Percentiles rank a stretch among this genome's conserved stretches.
phyloP scores from a whole-genome alignment of 1,284 basidiomycete species.

The Cutaneotrichosporon daszewskae region DNA sequence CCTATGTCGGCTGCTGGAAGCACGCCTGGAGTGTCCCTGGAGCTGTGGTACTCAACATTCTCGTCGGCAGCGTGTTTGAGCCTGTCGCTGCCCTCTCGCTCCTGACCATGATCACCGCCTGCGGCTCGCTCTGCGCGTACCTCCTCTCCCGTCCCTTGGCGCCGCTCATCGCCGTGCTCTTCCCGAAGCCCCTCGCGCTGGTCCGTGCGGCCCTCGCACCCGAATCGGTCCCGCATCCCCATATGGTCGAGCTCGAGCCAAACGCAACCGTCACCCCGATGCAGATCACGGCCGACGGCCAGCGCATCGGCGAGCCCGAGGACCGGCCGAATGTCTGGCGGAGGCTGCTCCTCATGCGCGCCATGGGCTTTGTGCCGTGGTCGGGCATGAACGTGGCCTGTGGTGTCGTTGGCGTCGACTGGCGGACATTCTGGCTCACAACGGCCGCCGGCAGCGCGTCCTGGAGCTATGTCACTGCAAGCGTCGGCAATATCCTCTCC shows the following conservation, averaged over 20 bases:
- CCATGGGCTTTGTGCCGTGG: slow-evolving; percentile 87
- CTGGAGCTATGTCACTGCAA: slow-evolving; percentile 55
- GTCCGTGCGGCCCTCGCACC: slow-evolving; percentile 45
- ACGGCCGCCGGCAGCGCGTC: slow-evolving; percentile 75
- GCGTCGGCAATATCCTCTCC: slow-evolving; percentile 44
- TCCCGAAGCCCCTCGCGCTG: slow-evolving; percentile 76
- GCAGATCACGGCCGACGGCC: no score
- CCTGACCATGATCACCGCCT: slow-evolving; percentile 71
- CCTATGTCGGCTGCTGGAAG: slow-evolving; percentile 82
- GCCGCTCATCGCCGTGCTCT: slow-evolving; percentile 68
- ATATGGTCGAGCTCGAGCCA: no score
- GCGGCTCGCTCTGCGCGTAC: slow-evolving; percentile 76
- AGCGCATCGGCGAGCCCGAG: slow-evolving; percentile 22
- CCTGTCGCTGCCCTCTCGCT: slow-evolving; percentile 70
- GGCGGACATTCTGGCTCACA: slow-evolving; percentile 72
- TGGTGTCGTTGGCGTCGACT: slow-evolving; percentile 80
- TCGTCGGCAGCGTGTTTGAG: slow-evolving; percentile 78
- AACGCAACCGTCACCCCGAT: no score
- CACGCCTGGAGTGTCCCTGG: slow-evolving; percentile 92
- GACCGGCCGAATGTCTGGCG: slow-evolving; percentile 61
- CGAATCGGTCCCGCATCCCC: slow-evolving; percentile 24
- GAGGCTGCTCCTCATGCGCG: slow-evolving; percentile 71
- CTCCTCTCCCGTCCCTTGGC: slow-evolving; percentile 73
- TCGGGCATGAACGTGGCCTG: slow-evolving; percentile 90
- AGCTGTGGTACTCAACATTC: slow-evolving; percentile 83